phyloP scores from a whole-genome alignment of 805 yeast genomes.

The Wickerhamomyces queroliae region DNA sequence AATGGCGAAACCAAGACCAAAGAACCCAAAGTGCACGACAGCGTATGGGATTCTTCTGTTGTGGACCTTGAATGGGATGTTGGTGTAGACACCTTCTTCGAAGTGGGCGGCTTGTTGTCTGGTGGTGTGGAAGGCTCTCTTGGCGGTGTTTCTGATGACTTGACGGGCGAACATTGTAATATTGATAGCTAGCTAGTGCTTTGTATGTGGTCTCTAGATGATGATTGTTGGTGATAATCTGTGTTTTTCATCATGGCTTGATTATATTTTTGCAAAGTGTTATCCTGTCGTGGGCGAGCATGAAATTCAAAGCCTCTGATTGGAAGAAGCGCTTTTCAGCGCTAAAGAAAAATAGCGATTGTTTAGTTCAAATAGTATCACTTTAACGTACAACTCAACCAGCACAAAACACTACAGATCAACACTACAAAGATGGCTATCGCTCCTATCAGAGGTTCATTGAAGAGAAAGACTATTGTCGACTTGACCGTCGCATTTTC shows the following conservation, averaged over 20 bases:
- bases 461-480: conserved; percentile 73
- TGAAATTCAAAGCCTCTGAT: too few species aligned
- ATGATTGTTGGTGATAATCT: too few species aligned
- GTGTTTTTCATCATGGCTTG: too few species aligned
- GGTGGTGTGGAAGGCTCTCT: conserved; percentile 52
- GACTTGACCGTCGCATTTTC: conserved; percentile 70
- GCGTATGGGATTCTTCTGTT: conserved; percentile 88
- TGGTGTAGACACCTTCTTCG: conserved; percentile 82
- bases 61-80: conserved; percentile 92
- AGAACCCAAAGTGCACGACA: conserved; percentile 73
- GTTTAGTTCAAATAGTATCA: too few species aligned
- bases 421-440: conserved; percentile 48
- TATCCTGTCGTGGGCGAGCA: neutral
- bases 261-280: neutral
- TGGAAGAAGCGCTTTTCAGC: neutral
- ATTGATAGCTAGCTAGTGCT: too few species aligned
- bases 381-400: neutral
- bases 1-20: conserved; percentile 61
- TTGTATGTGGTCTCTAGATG: too few species aligned
- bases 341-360: neutral
- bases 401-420: neutral
- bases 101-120: conserved; percentile 44
- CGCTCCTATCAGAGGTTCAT: conserved; percentile 81
- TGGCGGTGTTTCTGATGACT: conserved; percentile 23
- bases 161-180: conserved; percentile 27